These are phyloP conservation scores for Solanum ahanhuiri DNA, from an alignment of 257 asterid species.

Conservation along the genomic window DNA sequence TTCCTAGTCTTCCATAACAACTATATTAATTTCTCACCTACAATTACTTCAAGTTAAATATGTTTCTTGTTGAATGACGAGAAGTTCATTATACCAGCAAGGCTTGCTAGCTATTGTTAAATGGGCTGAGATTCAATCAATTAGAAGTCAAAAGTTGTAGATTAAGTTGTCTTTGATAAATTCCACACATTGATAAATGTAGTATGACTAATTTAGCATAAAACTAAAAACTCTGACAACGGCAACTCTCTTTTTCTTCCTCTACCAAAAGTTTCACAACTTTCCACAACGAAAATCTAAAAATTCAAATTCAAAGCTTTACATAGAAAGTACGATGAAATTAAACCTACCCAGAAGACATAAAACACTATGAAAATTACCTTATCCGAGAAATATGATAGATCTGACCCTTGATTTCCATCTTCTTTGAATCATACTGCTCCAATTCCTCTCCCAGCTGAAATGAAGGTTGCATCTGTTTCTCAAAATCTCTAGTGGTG, in stretches of 20 bases:
- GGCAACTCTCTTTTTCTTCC: too few relatives aligned
- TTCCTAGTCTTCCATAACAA: not conserved
- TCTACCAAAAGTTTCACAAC: not conserved
- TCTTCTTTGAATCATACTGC: slow-evolving; percentile 11
- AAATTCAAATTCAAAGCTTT: not conserved
- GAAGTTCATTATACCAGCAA: not conserved
- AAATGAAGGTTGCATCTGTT: slow-evolving; percentile 67
- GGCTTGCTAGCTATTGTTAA: not conserved
- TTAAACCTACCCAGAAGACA: not conserved
- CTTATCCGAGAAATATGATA: slow-evolving; percentile 49
- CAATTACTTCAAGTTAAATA: not conserved
- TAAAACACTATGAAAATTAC: too few relatives aligned
- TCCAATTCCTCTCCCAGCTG: slow-evolving; percentile 75
- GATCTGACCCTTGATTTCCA: slow-evolving; percentile 48
- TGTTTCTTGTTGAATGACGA: not conserved
- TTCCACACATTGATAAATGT: not conserved
- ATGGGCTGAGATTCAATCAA: not conserved
- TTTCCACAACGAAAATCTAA: not conserved
- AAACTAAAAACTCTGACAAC: not conserved
- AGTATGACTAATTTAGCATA: not conserved
- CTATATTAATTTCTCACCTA: too few relatives aligned
- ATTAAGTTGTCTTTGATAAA: not conserved
- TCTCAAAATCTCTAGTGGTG: slow-evolving; percentile 32
- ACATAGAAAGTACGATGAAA: not conserved
- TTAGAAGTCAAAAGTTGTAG: not conserved